Base-by-base conservation (phyloP, 768 basidiomycete genomes). In the Austroboletus eburneus region DNA sequence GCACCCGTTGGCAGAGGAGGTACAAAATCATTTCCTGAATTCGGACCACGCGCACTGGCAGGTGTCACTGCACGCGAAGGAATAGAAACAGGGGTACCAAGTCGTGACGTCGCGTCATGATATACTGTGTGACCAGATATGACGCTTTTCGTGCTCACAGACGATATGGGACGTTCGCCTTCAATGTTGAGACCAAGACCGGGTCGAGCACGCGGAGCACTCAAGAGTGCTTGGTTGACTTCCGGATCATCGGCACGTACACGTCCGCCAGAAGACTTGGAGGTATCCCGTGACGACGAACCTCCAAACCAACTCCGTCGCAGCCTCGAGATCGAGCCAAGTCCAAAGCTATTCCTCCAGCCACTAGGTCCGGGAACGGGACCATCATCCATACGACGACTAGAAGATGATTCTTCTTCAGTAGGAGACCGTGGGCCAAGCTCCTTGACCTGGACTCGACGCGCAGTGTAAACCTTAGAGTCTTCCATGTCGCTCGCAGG, bases 261-360 rank as follows among this genome's bases (percentile, higher is more conserved):
- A 21, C 62, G 52, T 16, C 59, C 52, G 3, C 50, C 56, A 17
- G 57, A 64, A 4, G 64, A 59, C n/a, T 54, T 58, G 32, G 66
- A 69, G 14, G 60, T 54, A 18, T 56, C 54, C n/a, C 52, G 48
- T 8, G 69, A 66, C 9, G 62, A 59, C 0, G 67, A 61, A 49
- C 65, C 52, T 49, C 63, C 48, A 62, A 87, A 82, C 83, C 84
- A 85, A 52, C 80, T 83, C 49, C 73, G 50, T 29, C 81, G 71
- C 16, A 83, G 53, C 44, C 69, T 71, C 3, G 75, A 72, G 3
- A 81, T 62, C 0, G 75, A 74, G 22, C 74, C 64, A 4, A 83
- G 63, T 1, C 80, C 77, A 3, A 81, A 65, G 36, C 63, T 63
- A 12, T 46, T 39, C 45, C 60, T 58, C 69, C 67, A 69, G 35